Evolutionary conservation across 345 rosid species (phyloP).

Genomic region (Moricandia arvensis): DNA sequence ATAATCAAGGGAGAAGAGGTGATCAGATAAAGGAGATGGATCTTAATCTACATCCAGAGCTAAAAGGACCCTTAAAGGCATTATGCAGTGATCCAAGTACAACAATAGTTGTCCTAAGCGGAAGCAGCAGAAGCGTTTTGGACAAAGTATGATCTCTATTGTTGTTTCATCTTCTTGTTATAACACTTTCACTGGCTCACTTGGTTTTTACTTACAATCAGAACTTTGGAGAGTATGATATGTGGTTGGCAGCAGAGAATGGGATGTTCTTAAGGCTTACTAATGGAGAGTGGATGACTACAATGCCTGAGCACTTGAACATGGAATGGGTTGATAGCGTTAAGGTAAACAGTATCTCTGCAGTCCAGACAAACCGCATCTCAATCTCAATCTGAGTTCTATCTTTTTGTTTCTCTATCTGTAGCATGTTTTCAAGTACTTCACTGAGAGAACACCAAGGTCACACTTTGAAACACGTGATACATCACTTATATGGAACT

Average conservation of each 20-base stretch:
- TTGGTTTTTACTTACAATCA: constrained; percentile 30
- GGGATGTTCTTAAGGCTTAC: constrained; percentile 95
- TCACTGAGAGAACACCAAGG: constrained; percentile 93
- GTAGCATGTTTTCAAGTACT: constrained; percentile 97
- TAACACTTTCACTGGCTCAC: constrained; percentile 7
- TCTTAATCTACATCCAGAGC: constrained; percentile 83
- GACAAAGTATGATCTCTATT: constrained; percentile 56
- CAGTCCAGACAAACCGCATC: background rate
- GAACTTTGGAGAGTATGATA: constrained; percentile 82
- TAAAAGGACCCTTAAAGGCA: constrained; percentile 59
- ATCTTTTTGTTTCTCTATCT: constrained; percentile 27
- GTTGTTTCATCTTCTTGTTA: constrained; percentile 4
- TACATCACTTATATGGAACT: constrained; percentile 97
- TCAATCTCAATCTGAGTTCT: constrained; percentile 11
- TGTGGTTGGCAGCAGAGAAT: constrained; percentile 99
- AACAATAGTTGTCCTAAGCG: constrained; percentile 87
- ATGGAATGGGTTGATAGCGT: constrained; percentile 99
- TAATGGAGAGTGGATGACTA: constrained; percentile 93
- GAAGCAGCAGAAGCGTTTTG: constrained; percentile 68
- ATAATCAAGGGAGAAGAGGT: constrained; percentile 83
- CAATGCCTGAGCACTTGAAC: constrained; percentile 98
- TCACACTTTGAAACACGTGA: constrained; percentile 87
- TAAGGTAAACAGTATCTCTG: constrained; percentile 47
- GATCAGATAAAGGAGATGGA: constrained; percentile 99
- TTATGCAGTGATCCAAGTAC: constrained; percentile 76